These are phyloP conservation scores for Fusarium sp. DNA, from an alignment of 2,329 filamentous ascomycete genomes.

Conservation along the genomic window DNA sequence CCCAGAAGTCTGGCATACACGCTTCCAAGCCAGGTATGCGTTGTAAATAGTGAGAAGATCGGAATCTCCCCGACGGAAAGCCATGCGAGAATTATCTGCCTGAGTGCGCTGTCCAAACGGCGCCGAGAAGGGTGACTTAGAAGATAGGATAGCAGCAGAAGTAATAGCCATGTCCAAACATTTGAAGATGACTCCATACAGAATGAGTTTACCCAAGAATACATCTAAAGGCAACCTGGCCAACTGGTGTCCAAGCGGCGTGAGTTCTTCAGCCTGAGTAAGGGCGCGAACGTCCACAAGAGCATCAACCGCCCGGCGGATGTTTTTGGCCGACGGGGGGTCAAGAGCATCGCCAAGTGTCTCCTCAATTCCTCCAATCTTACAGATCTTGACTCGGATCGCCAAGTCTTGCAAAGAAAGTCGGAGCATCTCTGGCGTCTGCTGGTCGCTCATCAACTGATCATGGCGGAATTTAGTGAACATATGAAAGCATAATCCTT, in stretches of 20 bases:
- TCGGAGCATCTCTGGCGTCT: slow-evolving; percentile 95
- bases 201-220: slow-evolving; percentile 90
- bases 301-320: slow-evolving; percentile 89
- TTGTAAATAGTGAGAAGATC: slow-evolving; percentile 94
- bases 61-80: slow-evolving; percentile 86
- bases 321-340: slow-evolving; percentile 89
- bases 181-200: slow-evolving; percentile 85
- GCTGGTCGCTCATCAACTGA: slow-evolving; percentile 84
- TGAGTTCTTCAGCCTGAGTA: slow-evolving; percentile 82
- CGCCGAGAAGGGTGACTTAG: slow-evolving; percentile 91
- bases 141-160: slow-evolving; percentile 90
- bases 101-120: slow-evolving; percentile 85
- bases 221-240: slow-evolving; percentile 92
- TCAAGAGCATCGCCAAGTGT: slow-evolving; percentile 89
- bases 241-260: slow-evolving; percentile 83
- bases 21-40: slow-evolving; percentile 89
- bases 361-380: slow-evolving; percentile 90
- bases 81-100: slow-evolving; percentile 78
- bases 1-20: slow-evolving; percentile 73
- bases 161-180: slow-evolving; percentile 93
- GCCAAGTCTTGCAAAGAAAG: slow-evolving; percentile 93
- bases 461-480: slow-evolving; percentile 93
- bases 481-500: slow-evolving; percentile 93
- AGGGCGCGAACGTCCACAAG: slow-evolving; percentile 92
- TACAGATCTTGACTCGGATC: slow-evolving; percentile 96